Evolutionary conservation across 768 basidiomycete genomes (phyloP).

Genomic region (Lyophyllum atratum): DNA sequence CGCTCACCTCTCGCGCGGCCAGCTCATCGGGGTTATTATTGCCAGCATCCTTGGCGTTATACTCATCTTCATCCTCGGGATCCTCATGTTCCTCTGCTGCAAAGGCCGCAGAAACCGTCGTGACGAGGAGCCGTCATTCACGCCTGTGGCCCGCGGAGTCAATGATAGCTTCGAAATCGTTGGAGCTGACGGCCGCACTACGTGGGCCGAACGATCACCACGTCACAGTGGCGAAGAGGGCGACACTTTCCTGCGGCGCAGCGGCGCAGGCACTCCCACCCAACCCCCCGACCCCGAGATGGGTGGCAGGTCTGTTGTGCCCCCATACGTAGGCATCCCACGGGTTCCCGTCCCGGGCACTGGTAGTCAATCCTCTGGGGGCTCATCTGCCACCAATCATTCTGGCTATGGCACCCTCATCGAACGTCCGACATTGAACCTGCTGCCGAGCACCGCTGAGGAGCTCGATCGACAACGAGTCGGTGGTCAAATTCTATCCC

Average conservation of each 20-base stretch:
- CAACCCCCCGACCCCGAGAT: constrained; percentile 17
- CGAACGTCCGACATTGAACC: constrained; percentile 42
- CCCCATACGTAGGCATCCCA: constrained; percentile 29
- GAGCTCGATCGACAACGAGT: constrained; percentile 33
- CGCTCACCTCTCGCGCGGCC: constrained; percentile 34
- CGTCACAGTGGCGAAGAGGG: constrained; percentile 69
- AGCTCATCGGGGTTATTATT: constrained; percentile 58
- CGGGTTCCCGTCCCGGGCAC: constrained; percentile 40
- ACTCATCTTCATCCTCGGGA: constrained; percentile 52
- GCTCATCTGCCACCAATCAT: constrained; percentile 43
- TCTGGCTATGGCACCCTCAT: constrained; percentile 47
- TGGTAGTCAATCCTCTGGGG: constrained; percentile 40
- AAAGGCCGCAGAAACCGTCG: constrained; percentile 45
- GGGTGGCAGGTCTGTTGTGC: constrained; percentile 22
- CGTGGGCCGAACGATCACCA: constrained; percentile 64
- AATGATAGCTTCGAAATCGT: constrained; percentile 43
- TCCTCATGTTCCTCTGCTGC: constrained; percentile 48
- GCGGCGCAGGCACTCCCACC: constrained; percentile 19
- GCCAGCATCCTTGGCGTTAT: constrained; percentile 63
- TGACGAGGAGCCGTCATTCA: constrained; percentile 27
- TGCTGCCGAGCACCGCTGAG: constrained; percentile 31
- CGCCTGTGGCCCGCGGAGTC: constrained; percentile 19
- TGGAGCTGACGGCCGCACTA: constrained; percentile 36
- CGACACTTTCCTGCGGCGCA: constrained; percentile 60
- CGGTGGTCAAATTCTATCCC: constrained; percentile 35